Percentiles rank a stretch among this genome's conserved stretches.
phyloP scores from a whole-genome alignment of 2,329 filamentous ascomycete genomes.

The Pleurostoma richardsiae region DNA sequence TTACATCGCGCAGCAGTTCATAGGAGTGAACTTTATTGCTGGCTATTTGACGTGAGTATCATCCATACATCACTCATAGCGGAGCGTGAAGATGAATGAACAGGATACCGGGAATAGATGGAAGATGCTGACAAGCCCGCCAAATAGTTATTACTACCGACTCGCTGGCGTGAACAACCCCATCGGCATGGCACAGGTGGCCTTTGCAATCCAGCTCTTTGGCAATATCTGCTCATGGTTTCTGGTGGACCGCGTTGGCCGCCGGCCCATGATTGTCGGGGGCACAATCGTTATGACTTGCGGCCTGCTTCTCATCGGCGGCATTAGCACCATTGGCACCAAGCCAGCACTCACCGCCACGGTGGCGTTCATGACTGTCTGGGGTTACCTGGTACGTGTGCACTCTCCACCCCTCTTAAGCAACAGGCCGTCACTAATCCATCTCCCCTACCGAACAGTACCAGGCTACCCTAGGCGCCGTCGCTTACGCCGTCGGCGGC shows the following conservation, averaged over 20 bases:
- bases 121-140: not conserved
- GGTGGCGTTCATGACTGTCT: conserved; percentile 20
- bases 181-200: conserved; percentile 19
- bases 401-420: not conserved
- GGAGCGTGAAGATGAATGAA: too few species aligned
- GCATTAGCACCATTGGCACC: conserved; percentile 20
- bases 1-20: conserved; percentile 21
- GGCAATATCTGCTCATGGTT: conserved; percentile 23
- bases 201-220: conserved; percentile 20
- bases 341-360: conserved; percentile 13
- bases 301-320: conserved; percentile 21
- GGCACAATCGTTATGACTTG: conserved; percentile 19
- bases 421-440: not conserved
- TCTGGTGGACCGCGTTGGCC: conserved; percentile 21
- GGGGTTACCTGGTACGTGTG: conserved; percentile 14
- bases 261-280: conserved; percentile 20
- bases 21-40: conserved; percentile 22
- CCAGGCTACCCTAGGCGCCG: conserved; percentile 20
- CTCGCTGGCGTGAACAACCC: conserved; percentile 20
- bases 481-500: conserved; percentile 21
- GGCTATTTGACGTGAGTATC: conserved; percentile 17
- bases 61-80: not conserved
- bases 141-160: conserved; percentile 16
- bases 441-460: conserved; percentile 8
- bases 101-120: too few species aligned